Evolutionary conservation across 768 basidiomycete species (phyloP).

Genomic region (Tephrocybe sp.): DNA sequence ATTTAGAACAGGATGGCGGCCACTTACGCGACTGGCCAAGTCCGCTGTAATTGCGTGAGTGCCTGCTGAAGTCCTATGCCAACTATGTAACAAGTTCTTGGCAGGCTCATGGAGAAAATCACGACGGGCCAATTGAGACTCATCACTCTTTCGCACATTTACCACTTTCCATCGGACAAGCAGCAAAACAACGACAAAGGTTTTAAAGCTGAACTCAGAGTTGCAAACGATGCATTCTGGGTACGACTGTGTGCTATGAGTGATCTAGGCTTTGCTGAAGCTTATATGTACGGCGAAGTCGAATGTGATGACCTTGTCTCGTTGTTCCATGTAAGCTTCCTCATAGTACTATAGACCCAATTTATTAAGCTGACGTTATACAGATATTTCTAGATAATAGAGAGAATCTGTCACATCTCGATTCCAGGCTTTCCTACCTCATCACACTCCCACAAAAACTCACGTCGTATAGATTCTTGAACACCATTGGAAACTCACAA

Average conservation of each 20-base stretch:
- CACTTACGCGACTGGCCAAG: slow-evolving; percentile 42
- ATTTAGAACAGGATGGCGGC: slow-evolving; percentile 42
- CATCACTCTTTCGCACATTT: slow-evolving; percentile 42
- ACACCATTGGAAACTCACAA: slow-evolving; percentile 62
- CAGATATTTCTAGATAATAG: slow-evolving; percentile 68
- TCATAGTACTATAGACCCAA: not conserved
- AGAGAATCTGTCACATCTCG: slow-evolving; percentile 46
- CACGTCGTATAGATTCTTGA: slow-evolving; percentile 61
- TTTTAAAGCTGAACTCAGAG: slow-evolving; percentile 44
- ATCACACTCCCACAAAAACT: slow-evolving; percentile 54
- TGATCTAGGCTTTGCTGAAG: slow-evolving; percentile 75
- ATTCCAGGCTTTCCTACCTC: slow-evolving; percentile 50
- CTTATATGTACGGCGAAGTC: slow-evolving; percentile 79
- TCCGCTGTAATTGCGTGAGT: slow-evolving; percentile 47
- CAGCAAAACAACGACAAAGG: slow-evolving; percentile 17
- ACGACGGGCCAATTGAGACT: slow-evolving; percentile 48
- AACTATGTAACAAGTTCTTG: not conserved
- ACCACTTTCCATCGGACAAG: slow-evolving; percentile 37
- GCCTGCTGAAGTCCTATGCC: slow-evolving; percentile 6
- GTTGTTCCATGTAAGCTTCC: slow-evolving; percentile 53
- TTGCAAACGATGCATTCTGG: slow-evolving; percentile 58
- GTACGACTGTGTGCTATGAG: slow-evolving; percentile 56
- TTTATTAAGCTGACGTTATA: not conserved
- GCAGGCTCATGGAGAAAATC: slow-evolving; percentile 46
- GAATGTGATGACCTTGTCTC: slow-evolving; percentile 65